Percentiles rank a stretch among this genome's conserved stretches.
These are phyloP conservation scores for Nakaseomyces bracarensis DNA, from an alignment of 1,139 yeast genomes.

Conservation along the genomic window DNA sequence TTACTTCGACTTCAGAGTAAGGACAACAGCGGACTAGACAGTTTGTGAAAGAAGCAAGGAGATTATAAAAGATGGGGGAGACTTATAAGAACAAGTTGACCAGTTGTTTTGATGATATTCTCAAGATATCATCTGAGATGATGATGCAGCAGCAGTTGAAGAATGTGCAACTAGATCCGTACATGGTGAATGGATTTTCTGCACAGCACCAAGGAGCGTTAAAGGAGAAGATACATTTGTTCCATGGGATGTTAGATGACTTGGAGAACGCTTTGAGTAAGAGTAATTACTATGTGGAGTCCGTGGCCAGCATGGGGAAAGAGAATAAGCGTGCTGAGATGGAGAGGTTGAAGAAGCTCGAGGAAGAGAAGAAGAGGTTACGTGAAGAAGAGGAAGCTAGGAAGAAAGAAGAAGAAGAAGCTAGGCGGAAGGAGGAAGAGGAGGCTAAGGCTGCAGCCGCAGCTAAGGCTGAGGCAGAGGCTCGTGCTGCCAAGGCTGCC, in stretches of 20 bases:
- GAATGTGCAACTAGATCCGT: conserved; percentile 28
- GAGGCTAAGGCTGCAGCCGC: conserved; percentile 7
- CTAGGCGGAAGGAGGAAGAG: conserved; percentile 12
- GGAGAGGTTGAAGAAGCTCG: conserved; percentile 18
- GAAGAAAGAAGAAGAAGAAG: conserved; percentile 13
- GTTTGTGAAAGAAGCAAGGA: background rate
- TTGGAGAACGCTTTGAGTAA: conserved; percentile 32
- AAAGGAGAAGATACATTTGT: conserved; percentile 25
- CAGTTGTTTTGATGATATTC: conserved; percentile 30
- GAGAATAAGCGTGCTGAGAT: conserved; percentile 24
- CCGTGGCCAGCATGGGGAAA: conserved; percentile 23
- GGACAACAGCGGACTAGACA: background rate
- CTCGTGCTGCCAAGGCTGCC: conserved; percentile 5
- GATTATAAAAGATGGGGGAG: conserved; percentile 35
- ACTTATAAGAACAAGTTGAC: conserved; percentile 24
- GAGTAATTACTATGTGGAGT: conserved; percentile 31
- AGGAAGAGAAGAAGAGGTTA: conserved; percentile 15
- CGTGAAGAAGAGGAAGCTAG: conserved; percentile 17
- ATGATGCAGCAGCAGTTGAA: conserved; percentile 31
- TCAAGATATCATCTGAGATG: conserved; percentile 29
- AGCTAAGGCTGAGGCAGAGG: conserved; percentile 12
- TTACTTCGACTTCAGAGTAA: too few relatives aligned
- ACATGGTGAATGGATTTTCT: conserved; percentile 25
- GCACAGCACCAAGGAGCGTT: conserved; percentile 21
- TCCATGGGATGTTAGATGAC: conserved; percentile 33